Evolutionary conservation across 2,329 filamentous ascomycete species (phyloP).

Genomic region (Epichloe hybrida): DNA sequence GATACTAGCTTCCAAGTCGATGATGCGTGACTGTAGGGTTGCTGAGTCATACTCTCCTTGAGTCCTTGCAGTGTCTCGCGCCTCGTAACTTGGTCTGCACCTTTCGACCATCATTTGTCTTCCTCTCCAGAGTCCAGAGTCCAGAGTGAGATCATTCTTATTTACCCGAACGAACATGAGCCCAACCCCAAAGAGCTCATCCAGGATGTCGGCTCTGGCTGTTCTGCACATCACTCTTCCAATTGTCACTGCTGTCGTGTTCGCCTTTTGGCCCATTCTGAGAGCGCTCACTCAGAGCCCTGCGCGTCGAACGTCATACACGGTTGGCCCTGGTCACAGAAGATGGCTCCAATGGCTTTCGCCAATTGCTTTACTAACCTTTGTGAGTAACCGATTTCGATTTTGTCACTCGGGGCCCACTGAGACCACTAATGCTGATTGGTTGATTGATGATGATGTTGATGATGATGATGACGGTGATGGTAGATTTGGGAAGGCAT

Average conservation of each 20-base stretch:
- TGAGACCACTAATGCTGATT: background rate
- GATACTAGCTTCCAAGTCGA: too few relatives aligned
- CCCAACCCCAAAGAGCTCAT: background rate
- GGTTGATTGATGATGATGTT: too few relatives aligned
- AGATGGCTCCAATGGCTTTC: background rate
- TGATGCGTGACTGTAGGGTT: too few relatives aligned
- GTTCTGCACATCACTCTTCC: constrained; percentile 4
- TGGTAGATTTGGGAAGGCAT: constrained; percentile 1
- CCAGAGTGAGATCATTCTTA: background rate
- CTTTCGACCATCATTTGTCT: too few relatives aligned
- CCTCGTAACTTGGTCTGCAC: too few relatives aligned
- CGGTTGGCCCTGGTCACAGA: background rate
- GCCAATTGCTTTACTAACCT: constrained; percentile 1
- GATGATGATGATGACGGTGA: background rate
- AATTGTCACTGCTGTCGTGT: background rate
- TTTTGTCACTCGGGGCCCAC: background rate
- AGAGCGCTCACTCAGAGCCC: constrained; percentile 1
- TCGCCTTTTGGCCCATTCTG: background rate
- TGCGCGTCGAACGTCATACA: background rate
- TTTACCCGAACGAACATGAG: background rate
- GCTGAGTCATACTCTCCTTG: too few relatives aligned
- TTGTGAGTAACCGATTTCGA: constrained; percentile 1
- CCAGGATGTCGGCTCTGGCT: background rate
- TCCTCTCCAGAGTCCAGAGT: too few relatives aligned
- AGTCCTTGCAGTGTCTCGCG: too few relatives aligned